A percentile compares a stretch with the other conserved stretches of the same genome.
These are phyloP conservation scores for Penicillium occitanis DNA, from an alignment of 2,329 filamentous ascomycete genomes.

Conservation along the genomic window DNA sequence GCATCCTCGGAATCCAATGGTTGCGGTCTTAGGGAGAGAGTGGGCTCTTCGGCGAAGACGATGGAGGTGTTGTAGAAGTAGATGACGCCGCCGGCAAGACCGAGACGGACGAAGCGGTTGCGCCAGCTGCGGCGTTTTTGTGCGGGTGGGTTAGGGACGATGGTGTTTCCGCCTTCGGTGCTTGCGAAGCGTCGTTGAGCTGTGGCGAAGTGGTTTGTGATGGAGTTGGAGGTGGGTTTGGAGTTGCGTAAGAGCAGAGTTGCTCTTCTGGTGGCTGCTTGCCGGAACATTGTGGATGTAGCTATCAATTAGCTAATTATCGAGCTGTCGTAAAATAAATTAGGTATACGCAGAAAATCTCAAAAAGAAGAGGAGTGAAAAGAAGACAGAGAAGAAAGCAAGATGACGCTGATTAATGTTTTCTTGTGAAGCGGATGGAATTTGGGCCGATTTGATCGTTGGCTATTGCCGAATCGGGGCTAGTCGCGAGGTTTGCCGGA, in stretches of 20 bases:
- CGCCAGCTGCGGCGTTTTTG: constrained; percentile 79
- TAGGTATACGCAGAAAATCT: neutral
- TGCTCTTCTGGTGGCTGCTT: constrained; percentile 19
- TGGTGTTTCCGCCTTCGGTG: constrained; percentile 15
- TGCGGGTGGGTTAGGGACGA: constrained; percentile 49
- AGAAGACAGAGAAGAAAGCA: neutral
- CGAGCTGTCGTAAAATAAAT: neutral
- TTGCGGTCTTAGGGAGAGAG: constrained; percentile 39
- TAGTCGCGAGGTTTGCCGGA: constrained; percentile 4
- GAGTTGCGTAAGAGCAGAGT: constrained; percentile 18
- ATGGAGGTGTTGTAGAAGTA: constrained; percentile 95
- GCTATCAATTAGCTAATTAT: neutral
- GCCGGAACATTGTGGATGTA: constrained; percentile 19
- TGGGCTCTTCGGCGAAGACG: constrained; percentile 79
- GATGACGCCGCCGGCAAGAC: constrained; percentile 69
- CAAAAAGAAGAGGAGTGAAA: neutral
- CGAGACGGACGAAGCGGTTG: constrained; percentile 70
- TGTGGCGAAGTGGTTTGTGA: constrained; percentile 13
- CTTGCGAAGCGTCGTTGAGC: constrained; percentile 19
- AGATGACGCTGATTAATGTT: constrained; percentile 14
- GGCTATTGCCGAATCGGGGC: constrained; percentile 7
- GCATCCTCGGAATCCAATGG: constrained; percentile 43
- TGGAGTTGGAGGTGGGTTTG: constrained; percentile 10
- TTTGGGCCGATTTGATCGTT: constrained; percentile 3
- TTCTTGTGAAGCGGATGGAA: constrained; percentile 6